A percentile compares a stretch with the other conserved stretches of the same genome.
Conservation (phyloP, 169 alveolate genomes). For the Eimeria maxima region DNA sequence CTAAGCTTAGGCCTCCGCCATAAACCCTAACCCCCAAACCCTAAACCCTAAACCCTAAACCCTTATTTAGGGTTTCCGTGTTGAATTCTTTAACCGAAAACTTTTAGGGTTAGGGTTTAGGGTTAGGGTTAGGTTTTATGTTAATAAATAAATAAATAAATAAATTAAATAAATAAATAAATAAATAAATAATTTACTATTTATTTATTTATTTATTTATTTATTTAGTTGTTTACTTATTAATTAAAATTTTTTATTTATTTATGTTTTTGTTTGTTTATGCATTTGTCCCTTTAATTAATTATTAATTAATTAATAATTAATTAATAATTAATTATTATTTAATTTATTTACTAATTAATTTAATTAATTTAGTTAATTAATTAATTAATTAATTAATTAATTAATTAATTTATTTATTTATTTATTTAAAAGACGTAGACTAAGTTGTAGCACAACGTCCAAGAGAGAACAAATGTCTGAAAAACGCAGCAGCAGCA, state of each 20-base stretch:
- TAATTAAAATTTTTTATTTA: too few relatives aligned
- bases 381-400: too few relatives aligned
- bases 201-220: too few relatives aligned
- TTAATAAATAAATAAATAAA: too few relatives aligned
- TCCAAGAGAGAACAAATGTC: constrained; percentile 79
- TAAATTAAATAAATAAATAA: too few relatives aligned
- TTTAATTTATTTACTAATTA: too few relatives aligned
- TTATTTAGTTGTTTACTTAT: too few relatives aligned
- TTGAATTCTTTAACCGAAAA: neutral
- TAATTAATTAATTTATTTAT: neutral
- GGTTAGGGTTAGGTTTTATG: neutral
- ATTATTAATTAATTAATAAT: too few relatives aligned
- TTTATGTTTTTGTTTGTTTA: too few relatives aligned
- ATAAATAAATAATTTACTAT: neutral
- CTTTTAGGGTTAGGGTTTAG: neutral
- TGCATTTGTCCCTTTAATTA: too few relatives aligned
- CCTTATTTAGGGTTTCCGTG: neutral
- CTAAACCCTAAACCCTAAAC: constrained; percentile 67
- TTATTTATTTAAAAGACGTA: constrained; percentile 35
- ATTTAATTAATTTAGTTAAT: too few relatives aligned
- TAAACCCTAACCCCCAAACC: neutral
- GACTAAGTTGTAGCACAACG: constrained; percentile 70
- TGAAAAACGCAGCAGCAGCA: constrained; percentile 40
- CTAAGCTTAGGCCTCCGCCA: neutral
- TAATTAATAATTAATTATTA: too few relatives aligned